Conservation (phyloP, 768 basidiomycete genomes). For the Amanita molliuscula region DNA sequence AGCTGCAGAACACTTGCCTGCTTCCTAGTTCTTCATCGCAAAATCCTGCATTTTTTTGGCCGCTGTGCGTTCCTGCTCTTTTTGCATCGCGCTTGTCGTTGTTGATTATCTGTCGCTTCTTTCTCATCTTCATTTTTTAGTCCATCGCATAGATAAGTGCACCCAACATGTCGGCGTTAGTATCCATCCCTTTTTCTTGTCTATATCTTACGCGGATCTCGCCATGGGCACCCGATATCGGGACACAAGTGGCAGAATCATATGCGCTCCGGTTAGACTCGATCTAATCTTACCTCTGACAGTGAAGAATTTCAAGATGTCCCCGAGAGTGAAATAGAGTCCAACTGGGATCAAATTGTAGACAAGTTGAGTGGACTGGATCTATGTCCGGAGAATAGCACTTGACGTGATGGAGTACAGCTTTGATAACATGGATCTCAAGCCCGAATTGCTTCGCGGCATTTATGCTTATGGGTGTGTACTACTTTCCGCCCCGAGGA, state of each 20-base stretch:
- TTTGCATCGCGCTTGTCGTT: not conserved
- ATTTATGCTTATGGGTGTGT: conserved; percentile 94
- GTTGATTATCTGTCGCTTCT: not conserved
- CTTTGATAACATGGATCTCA: conserved; percentile 98
- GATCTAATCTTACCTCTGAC: conserved; percentile 1
- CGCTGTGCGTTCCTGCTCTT: not conserved
- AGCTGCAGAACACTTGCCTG: not conserved
- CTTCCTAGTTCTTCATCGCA: not conserved
- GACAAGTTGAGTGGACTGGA: conserved; percentile 68
- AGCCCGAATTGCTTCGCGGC: conserved; percentile 92
- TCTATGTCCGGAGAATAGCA: conserved; percentile 14
- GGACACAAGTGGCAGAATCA: not conserved
- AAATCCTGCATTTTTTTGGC: not conserved
- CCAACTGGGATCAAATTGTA: conserved; percentile 96
- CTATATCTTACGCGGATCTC: not conserved
- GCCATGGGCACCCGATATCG: not conserved
- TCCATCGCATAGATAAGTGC: not conserved
- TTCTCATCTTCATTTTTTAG: not conserved
- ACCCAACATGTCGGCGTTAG: conserved; percentile 3
- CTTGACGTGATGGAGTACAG: conserved; percentile 25
- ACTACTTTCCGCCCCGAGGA: not conserved
- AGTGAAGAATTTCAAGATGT: conserved; percentile 82
- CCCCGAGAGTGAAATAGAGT: conserved; percentile 84
- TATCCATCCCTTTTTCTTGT: not conserved
- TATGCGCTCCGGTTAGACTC: not conserved